These are phyloP conservation scores for Hypoxylon sp. DNA, from an alignment of 2,329 filamentous ascomycete genomes.

Conservation along the genomic window DNA sequence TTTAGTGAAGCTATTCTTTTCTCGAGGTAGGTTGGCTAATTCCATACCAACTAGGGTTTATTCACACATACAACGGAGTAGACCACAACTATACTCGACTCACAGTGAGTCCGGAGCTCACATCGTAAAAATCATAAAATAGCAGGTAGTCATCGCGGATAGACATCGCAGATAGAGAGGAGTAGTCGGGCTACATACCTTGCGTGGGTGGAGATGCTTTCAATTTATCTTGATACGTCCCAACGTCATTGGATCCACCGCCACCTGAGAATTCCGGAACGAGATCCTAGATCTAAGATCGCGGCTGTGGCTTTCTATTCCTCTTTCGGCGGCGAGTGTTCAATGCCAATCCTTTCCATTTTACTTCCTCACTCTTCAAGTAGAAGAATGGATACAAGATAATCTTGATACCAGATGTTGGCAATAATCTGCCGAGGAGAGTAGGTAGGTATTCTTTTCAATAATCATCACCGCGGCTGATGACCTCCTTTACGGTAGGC, in stretches of 20 bases:
- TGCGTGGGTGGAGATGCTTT: not conserved
- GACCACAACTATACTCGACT: too few species aligned
- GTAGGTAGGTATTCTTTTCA: conserved; percentile 59
- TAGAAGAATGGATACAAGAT: not conserved
- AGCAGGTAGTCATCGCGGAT: too few species aligned
- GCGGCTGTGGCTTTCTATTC: not conserved
- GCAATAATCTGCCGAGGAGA: too few species aligned
- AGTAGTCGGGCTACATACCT: not conserved
- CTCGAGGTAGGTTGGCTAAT: too few species aligned
- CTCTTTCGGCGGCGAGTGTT: not conserved
- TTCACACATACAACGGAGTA: too few species aligned
- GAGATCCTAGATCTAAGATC: not conserved
- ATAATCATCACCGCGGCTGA: conserved; percentile 88
- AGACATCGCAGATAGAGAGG: too few species aligned
- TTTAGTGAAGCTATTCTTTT: too few species aligned
- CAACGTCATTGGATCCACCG: conserved; percentile 21
- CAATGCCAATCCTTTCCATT: not conserved
- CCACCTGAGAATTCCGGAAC: conserved; percentile 2
- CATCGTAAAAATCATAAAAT: not conserved
- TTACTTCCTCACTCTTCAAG: not conserved
- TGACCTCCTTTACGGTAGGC: conserved; percentile 86
- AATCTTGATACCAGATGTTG: too few species aligned
- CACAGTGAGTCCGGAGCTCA: not conserved
- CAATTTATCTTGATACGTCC: not conserved
- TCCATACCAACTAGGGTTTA: too few species aligned